Conservation (phyloP, 2,329 filamentous ascomycete species). For the Akanthomyces uredinophilus region DNA sequence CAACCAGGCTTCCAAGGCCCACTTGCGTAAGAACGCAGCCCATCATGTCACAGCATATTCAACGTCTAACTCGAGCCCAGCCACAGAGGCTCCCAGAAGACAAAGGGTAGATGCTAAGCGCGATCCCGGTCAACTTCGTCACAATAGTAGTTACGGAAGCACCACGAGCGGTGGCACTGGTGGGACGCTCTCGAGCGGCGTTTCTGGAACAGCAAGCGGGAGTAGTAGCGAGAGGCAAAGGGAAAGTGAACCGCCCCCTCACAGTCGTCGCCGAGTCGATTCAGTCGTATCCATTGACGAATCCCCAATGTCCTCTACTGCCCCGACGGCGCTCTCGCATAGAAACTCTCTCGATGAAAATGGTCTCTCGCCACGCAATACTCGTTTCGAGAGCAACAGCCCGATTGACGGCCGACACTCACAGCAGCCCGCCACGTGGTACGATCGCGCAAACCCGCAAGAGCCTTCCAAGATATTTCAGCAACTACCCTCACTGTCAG, state of each 20-base stretch:
- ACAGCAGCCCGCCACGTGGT: slow-evolving; percentile 25
- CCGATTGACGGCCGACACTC: slow-evolving; percentile 24
- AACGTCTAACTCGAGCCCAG: slow-evolving; percentile 23
- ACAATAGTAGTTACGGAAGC: slow-evolving; percentile 37
- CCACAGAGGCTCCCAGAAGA: slow-evolving; percentile 46
- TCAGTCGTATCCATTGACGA: slow-evolving; percentile 44
- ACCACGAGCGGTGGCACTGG: slow-evolving; percentile 37
- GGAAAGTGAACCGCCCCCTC: slow-evolving; percentile 44
- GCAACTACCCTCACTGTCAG: slow-evolving; percentile 42
- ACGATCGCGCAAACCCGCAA: slow-evolving; percentile 20
- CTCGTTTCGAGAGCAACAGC: slow-evolving; percentile 32
- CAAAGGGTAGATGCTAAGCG: slow-evolving; percentile 30
- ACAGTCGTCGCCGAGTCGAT: slow-evolving; percentile 42
- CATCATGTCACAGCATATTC: neutral
- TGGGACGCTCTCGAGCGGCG: slow-evolving; percentile 30
- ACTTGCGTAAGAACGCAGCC: neutral
- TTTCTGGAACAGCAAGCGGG: slow-evolving; percentile 31
- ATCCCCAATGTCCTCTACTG: slow-evolving; percentile 38
- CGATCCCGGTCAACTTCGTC: slow-evolving; percentile 32
- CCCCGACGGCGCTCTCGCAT: slow-evolving; percentile 31
- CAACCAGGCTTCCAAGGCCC: slow-evolving; percentile 42
- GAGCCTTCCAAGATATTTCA: slow-evolving; percentile 25
- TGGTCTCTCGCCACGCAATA: slow-evolving; percentile 37
- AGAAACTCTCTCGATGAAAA: slow-evolving; percentile 38
- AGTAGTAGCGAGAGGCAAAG: slow-evolving; percentile 44